Percentiles rank a stretch among this genome's conserved stretches.
These are phyloP conservation scores for Tetracladium maxilliforme DNA, from an alignment of 2,329 filamentous ascomycete species.

Conservation along the genomic window DNA sequence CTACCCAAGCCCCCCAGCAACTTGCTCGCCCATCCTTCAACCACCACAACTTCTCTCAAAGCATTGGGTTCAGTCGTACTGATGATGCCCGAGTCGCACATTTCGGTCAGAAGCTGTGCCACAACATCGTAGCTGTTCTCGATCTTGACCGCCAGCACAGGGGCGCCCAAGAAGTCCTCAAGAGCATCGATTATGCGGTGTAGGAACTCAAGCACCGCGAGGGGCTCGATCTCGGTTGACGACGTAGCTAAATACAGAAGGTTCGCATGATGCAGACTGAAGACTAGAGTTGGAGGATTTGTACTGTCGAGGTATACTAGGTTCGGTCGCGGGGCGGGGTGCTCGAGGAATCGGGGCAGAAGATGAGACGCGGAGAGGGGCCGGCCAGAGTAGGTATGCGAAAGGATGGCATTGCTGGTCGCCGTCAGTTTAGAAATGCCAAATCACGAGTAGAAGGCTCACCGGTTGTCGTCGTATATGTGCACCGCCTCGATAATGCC, in stretches of 20 bases:
- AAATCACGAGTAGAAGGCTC: slow-evolving; percentile 14
- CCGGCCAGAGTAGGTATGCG: slow-evolving; percentile 75
- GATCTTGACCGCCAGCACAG: slow-evolving; percentile 72
- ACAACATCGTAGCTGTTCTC: slow-evolving; percentile 87
- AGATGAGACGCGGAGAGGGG: slow-evolving; percentile 64
- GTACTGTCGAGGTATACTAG: slow-evolving; percentile 73
- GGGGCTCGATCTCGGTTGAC: slow-evolving; percentile 76
- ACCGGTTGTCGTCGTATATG: slow-evolving; percentile 95
- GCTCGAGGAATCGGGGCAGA: slow-evolving; percentile 74
- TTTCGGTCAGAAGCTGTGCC: slow-evolving; percentile 82
- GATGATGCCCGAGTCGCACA: slow-evolving; percentile 88
- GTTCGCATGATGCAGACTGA: slow-evolving; percentile 76
- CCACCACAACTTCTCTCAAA: slow-evolving; percentile 78
- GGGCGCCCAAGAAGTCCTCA: slow-evolving; percentile 86
- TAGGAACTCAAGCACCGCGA: slow-evolving; percentile 85
- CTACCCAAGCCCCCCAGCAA: slow-evolving; percentile 75
- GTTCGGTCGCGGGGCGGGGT: slow-evolving; percentile 68
- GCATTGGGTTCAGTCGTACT: slow-evolving; percentile 89
- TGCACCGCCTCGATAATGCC: slow-evolving; percentile 89
- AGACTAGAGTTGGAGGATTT: slow-evolving; percentile 75
- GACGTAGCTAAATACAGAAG: slow-evolving; percentile 74
- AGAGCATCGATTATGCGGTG: slow-evolving; percentile 85
- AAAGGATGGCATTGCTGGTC: slow-evolving; percentile 64
- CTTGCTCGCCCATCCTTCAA: slow-evolving; percentile 81
- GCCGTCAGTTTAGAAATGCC: slow-evolving; percentile 7